A percentile compares a stretch with the other conserved stretches of the same genome.
These are phyloP conservation scores for Cicer chorassanicum DNA, from an alignment of 306 rosid genomes.

Conservation along the genomic window DNA sequence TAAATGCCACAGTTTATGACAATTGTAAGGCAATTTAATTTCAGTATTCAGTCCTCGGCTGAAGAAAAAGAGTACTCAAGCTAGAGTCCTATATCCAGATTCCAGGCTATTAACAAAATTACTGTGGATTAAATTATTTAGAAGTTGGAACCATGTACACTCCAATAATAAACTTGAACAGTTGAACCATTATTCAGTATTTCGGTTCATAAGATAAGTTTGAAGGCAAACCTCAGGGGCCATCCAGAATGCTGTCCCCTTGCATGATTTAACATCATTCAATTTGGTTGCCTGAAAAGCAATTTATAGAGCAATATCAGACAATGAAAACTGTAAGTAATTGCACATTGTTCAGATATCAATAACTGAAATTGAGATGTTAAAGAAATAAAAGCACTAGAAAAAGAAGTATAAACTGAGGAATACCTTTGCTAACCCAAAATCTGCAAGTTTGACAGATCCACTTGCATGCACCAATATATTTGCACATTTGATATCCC, in stretches of 20 bases:
- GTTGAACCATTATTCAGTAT: conserved; percentile 15
- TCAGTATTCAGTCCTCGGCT: conserved; percentile 10
- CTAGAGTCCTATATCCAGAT: conserved; percentile 22
- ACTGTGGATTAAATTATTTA: conserved; percentile 26
- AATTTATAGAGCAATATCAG: conserved; percentile 37
- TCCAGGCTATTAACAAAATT: conserved; percentile 12
- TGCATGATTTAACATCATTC: conserved; percentile 79
- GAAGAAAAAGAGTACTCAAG: conserved; percentile 35
- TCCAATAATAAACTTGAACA: conserved; percentile 29
- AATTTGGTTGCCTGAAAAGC: conserved; percentile 72
- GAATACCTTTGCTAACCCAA: conserved; percentile 96
- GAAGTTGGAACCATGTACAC: conserved; percentile 23
- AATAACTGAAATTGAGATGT: conserved; percentile 29
- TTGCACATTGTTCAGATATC: conserved; percentile 30
- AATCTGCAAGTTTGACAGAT: conserved; percentile 96
- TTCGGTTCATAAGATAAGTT: conserved; percentile 34
- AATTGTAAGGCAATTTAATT: conserved; percentile 3
- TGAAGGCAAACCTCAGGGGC: conserved; percentile 91
- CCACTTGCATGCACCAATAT: conserved; percentile 91
- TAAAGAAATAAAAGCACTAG: conserved; percentile 12
- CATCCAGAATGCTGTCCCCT: conserved; percentile 97
- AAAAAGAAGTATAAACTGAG: conserved; percentile 22
- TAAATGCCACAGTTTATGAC: not conserved
- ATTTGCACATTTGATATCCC: conserved; percentile 98
- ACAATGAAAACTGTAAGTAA: conserved; percentile 32